Conservation (phyloP, 1,284 basidiomycete species). For the Meira miltonrushii region DNA sequence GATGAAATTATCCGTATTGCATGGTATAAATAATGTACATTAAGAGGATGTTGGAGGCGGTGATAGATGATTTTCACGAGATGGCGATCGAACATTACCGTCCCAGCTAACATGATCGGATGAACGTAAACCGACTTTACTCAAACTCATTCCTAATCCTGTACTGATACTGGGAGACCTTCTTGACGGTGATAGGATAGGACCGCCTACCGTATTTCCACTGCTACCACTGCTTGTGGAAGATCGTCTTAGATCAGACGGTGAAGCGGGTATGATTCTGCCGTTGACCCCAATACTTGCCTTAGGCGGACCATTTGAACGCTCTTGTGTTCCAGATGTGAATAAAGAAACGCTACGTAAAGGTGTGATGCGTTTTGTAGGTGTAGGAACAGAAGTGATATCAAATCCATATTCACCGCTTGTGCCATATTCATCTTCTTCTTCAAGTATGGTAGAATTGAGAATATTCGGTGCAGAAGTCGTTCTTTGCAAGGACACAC, state of each 20-base stretch:
- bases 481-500: background rate
- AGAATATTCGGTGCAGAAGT: slow-evolving; percentile 8
- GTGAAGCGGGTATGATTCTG: slow-evolving; percentile 7
- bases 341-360: slow-evolving; percentile 7
- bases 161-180: slow-evolving; percentile 1
- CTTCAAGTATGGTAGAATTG: background rate
- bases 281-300: slow-evolving; percentile 10
- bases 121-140: slow-evolving; percentile 9
- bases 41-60: no score
- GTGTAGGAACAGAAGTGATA: background rate
- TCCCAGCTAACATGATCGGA: background rate
- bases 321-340: background rate
- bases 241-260: background rate
- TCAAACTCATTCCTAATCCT: slow-evolving; percentile 11
- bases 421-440: slow-evolving; percentile 7
- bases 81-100: no score
- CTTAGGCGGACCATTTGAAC: slow-evolving; percentile 3
- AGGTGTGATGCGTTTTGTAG: background rate
- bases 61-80: no score
- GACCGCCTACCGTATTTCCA: background rate
- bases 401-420: background rate
- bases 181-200: background rate
- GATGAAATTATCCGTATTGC: no score
- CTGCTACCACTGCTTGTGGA: slow-evolving; percentile 4
- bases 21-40: no score